These are phyloP conservation scores for Peniophora sp. DNA, from an alignment of 1,284 basidiomycete genomes.

Conservation along the genomic window DNA sequence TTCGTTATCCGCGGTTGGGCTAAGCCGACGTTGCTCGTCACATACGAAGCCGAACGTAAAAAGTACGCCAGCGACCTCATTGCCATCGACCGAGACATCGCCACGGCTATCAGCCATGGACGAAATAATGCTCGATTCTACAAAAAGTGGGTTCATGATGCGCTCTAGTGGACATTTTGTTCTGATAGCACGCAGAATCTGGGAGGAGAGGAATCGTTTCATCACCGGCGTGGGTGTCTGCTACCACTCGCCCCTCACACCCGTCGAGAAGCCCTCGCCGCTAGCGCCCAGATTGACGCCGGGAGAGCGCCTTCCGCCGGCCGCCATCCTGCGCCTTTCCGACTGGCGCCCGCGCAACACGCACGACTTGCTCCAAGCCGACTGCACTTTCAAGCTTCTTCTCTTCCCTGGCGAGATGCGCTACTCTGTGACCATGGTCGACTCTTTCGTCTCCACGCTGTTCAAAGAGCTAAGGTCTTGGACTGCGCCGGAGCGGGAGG, in stretches of 20 bases:
- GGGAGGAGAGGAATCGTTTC: conserved; percentile 1
- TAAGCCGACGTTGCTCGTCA: conserved; percentile 3
- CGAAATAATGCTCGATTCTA: background rate
- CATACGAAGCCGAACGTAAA: conserved; percentile 6
- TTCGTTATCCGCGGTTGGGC: conserved; percentile 4
- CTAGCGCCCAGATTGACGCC: background rate
- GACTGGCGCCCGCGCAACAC: background rate
- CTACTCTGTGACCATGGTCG: background rate
- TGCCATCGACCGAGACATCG: conserved; percentile 6
- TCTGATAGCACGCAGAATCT: background rate
- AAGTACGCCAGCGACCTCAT: conserved; percentile 7
- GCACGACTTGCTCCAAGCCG: background rate
- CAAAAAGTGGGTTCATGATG: background rate
- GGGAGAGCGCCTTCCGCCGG: conserved; percentile 1
- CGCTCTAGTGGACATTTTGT: background rate
- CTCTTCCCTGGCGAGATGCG: background rate
- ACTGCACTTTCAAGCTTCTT: background rate
- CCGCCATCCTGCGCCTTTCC: background rate
- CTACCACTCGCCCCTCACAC: conserved; percentile 1
- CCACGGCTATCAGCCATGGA: background rate
- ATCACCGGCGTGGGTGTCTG: background rate
- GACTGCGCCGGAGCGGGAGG: background rate
- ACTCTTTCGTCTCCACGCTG: background rate
- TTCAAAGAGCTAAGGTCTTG: background rate
- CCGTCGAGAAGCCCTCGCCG: background rate